Evolutionary conservation across 176 grass and related monocot species (phyloP).

Genomic region (Oryza glumipatula): DNA sequence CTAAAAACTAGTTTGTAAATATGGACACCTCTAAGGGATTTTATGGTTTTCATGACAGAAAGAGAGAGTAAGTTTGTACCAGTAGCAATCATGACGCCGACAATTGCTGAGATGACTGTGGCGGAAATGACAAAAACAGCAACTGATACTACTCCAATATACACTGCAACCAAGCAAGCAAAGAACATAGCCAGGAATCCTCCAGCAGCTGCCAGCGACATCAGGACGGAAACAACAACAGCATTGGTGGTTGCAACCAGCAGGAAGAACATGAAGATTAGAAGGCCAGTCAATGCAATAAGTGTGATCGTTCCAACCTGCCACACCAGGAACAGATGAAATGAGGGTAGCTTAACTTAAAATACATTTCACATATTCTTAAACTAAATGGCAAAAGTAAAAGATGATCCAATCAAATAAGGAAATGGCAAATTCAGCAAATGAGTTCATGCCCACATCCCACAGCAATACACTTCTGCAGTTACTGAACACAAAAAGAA

Average conservation of each 20-base stretch:
- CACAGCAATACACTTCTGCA: background rate
- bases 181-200: conserved; percentile 93
- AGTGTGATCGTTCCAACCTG: conserved; percentile 78
- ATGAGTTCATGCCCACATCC: background rate
- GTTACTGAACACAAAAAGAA: background rate
- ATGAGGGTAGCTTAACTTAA: background rate
- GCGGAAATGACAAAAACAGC: conserved; percentile 69
- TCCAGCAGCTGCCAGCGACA: conserved; percentile 85
- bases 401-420: background rate
- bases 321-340: conserved; percentile 28
- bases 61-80: conserved; percentile 46
- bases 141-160: conserved; percentile 71
- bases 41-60: background rate
- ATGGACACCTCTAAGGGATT: background rate
- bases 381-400: background rate
- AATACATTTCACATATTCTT: background rate
- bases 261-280: conserved; percentile 82
- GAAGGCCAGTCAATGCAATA: conserved; percentile 67
- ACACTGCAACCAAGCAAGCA: conserved; percentile 70
- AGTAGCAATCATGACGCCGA: conserved; percentile 64
- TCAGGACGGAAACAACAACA: conserved; percentile 66
- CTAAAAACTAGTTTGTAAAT: background rate
- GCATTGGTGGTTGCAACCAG: conserved; percentile 74
- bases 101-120: conserved; percentile 60
- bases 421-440: background rate